Evolutionary conservation across 768 basidiomycete genomes (phyloP).

Genomic region (Pleurotus cornucopiae): DNA sequence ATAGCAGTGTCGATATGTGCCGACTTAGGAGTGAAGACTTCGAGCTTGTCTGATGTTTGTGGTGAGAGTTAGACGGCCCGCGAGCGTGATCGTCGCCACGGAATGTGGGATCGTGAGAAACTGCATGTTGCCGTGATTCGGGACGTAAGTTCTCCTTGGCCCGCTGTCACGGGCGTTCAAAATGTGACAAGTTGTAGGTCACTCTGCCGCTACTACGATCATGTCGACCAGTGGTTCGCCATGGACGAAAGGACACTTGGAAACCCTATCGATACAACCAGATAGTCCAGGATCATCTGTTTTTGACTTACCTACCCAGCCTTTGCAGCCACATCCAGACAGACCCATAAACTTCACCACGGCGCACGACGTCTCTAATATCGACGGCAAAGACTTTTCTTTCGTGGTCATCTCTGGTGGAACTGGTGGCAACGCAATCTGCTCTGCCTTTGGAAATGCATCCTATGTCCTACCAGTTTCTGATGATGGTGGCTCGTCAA

Average conservation of each 20-base stretch:
- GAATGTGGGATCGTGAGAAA: neutral
- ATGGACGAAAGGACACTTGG: neutral
- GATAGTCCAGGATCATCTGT: constrained; percentile 71
- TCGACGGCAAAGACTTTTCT: constrained; percentile 23
- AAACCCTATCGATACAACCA: neutral
- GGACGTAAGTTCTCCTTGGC: neutral
- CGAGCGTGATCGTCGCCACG: too few species aligned
- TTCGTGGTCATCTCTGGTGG: constrained; percentile 86
- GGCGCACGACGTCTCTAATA: neutral
- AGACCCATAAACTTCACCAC: neutral
- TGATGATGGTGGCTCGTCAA: constrained; percentile 93
- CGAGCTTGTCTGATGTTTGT: too few species aligned
- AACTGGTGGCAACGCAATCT: constrained; percentile 92
- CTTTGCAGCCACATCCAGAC: constrained; percentile 2
- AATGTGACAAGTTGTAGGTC: neutral
- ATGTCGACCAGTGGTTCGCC: neutral
- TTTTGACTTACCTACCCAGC: constrained; percentile 66
- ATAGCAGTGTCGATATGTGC: neutral
- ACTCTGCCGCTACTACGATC: neutral
- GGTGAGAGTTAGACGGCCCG: too few species aligned
- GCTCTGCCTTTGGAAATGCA: constrained; percentile 73
- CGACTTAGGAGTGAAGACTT: too few species aligned
- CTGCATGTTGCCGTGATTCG: neutral
- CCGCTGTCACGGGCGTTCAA: too few species aligned
- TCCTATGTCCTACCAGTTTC: constrained; percentile 90